Conservation (phyloP, 306 rosid genomes). For the Rosa rugosa region DNA sequence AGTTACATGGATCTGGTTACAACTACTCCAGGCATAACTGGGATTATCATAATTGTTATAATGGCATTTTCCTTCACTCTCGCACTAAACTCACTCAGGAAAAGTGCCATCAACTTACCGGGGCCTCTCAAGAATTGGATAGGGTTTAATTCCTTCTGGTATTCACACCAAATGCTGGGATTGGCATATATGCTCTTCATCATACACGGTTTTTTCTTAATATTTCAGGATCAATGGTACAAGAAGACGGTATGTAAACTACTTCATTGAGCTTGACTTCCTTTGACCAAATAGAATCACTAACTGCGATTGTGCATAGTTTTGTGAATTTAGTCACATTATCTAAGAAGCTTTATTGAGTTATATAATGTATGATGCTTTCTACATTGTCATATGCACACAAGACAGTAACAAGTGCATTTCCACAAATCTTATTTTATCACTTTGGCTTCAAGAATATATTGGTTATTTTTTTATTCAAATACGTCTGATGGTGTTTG, state of each 20-base stretch:
- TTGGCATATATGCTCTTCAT: constrained; percentile 60
- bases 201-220: constrained; percentile 67
- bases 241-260: constrained; percentile 61
- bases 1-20: constrained; percentile 36
- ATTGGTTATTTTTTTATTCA: background rate
- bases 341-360: background rate
- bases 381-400: background rate
- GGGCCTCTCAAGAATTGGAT: constrained; percentile 57
- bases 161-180: constrained; percentile 83
- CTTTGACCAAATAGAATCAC: background rate
- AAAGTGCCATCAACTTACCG: constrained; percentile 54
- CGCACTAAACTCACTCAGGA: constrained; percentile 73
- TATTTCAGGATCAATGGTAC: constrained; percentile 56
- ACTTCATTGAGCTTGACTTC: background rate
- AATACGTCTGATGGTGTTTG: background rate
- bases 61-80: constrained; percentile 73
- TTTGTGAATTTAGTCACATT: background rate
- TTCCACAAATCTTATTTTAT: background rate
- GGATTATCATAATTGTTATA: constrained; percentile 57
- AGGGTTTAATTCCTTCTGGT: constrained; percentile 94
- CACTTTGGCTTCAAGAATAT: background rate
- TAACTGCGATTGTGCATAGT: background rate
- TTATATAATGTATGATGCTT: background rate
- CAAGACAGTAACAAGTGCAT: background rate
- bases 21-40: constrained; percentile 57